Base-by-base conservation (phyloP, 192 early-diverging fungal species). In the Gamsiella multidivaricata region DNA sequence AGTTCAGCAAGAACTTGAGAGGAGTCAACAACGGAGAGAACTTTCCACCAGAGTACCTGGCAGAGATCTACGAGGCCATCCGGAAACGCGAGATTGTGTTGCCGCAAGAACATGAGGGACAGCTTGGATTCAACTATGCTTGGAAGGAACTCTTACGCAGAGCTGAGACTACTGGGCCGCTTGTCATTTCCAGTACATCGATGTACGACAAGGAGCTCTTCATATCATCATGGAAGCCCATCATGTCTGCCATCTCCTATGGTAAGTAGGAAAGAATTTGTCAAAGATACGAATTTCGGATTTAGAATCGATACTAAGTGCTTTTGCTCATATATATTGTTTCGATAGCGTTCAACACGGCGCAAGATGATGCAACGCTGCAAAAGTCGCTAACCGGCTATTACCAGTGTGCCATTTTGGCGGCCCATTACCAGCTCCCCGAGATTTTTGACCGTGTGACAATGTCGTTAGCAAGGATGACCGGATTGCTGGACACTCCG, bases 41-140 rank as follows among this genome's bases (percentile, higher is more conserved):
- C 65, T 98, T 99, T 73, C 80, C 87, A 14, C 64, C 80, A 2
- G 95, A 92, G 23, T 98, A 94, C 67, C 70, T 99, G 71, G 88
- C 87, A 52, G 87, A 87, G 22, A 91, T 99, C 12, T 99, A 91
- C 80, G 87, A 93, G 26, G 92, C 92, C n/a, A 97, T 99, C 73
- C 85, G 88, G 23, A 85, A 91, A 46, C 88, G 89, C 49, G 98
- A 98, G 82, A 98, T 99, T 75, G 91, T 98, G 4, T 91, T 99
- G 83, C 94, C 96, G 4, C 96, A 97, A 83, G 98, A 99, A 69
- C 95, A 96, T 61, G 96, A 95, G 55, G 97, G 97, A 18, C 93
- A 93, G 11, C 84, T 96, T 10, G 94, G 96, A 31, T 97, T 98
- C 73, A 94, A 95, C 69, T 96, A 95, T 69, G 91, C 93, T 2